Conservation (phyloP, 1,139 yeast species). For the Geotrichum klebahnii region DNA sequence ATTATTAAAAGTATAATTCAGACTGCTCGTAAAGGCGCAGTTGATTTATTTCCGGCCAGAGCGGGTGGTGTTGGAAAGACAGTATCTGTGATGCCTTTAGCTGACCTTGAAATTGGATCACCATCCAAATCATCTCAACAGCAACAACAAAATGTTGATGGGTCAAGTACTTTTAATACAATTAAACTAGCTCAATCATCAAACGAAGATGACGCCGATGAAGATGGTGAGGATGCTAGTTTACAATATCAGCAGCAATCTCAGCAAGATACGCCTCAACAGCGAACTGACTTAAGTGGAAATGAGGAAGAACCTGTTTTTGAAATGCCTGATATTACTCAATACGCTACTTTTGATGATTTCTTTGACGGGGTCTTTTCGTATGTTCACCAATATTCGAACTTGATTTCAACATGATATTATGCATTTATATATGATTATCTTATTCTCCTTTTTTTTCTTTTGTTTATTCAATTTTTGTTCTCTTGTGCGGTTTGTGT, state of each 20-base stretch:
- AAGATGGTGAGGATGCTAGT: neutral
- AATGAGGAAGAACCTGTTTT: neutral
- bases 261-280: conserved; percentile 7
- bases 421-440: too few species aligned
- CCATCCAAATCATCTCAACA: too few species aligned
- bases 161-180: neutral
- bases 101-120: too few species aligned
- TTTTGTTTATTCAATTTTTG: neutral
- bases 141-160: neutral
- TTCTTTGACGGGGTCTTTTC: conserved; percentile 18
- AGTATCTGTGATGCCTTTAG: neutral
- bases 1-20: conserved; percentile 50
- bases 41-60: conserved; percentile 1
- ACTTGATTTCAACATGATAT: conserved; percentile 9
- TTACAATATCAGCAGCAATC: conserved; percentile 16
- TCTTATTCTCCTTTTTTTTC: too few species aligned
- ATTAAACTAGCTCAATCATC: neutral
- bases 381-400: conserved; percentile 11
- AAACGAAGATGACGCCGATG: neutral
- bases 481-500: neutral
- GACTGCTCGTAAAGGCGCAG: conserved; percentile 10
- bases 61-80: too few species aligned
- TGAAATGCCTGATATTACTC: conserved; percentile 18
- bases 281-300: neutral
- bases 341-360: conserved; percentile 17